These are phyloP conservation scores for Cucurbita moschata DNA, from an alignment of 306 rosid genomes.

Conservation along the genomic window DNA sequence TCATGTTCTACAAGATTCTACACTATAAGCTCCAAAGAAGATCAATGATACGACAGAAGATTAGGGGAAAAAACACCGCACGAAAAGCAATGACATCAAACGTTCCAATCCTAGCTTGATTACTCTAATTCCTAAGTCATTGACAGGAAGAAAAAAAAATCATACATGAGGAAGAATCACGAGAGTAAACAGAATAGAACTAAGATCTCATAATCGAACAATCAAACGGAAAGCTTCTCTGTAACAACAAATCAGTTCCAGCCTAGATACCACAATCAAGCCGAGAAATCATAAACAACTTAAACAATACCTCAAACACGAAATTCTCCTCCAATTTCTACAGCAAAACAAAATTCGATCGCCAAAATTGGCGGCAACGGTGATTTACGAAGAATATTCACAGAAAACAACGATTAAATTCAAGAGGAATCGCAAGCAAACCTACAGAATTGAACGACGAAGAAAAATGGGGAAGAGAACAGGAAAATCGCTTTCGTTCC, in stretches of 20 bases:
- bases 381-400: background rate
- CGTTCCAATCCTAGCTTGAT: background rate
- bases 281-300: background rate
- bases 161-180: too few species aligned
- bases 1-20: background rate
- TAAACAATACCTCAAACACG: background rate
- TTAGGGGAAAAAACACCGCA: background rate
- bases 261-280: background rate
- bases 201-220: background rate
- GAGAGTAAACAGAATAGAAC: too few species aligned
- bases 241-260: background rate
- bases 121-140: background rate
- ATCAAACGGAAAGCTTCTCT: background rate
- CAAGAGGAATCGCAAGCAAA: background rate
- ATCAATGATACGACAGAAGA: background rate
- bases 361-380: background rate
- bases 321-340: background rate
- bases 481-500: background rate
- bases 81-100: background rate
- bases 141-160: background rate
- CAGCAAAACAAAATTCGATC: background rate
- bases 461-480: background rate
- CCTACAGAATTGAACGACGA: background rate
- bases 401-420: background rate
- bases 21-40: background rate